These are phyloP conservation scores for Kodamaea neixiangensis DNA, from an alignment of 805 yeast genomes.

Conservation along the genomic window DNA sequence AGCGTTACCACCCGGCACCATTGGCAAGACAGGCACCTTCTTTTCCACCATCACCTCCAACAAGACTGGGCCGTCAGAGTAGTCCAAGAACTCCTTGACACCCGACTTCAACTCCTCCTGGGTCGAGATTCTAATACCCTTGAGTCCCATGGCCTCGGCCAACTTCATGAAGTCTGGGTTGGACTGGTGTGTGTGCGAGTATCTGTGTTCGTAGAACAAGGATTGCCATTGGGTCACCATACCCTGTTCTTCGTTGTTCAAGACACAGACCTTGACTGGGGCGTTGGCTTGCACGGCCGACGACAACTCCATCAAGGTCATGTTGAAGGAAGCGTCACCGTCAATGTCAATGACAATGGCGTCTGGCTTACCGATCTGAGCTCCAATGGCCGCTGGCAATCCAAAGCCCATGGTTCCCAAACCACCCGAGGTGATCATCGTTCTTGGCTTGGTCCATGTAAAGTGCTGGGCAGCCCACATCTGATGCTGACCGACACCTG, in stretches of 20 bases:
- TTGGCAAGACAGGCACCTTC: conserved; percentile 95
- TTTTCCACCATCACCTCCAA: conserved; percentile 88
- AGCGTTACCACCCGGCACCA: conserved; percentile 97
- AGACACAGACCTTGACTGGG: conserved; percentile 84
- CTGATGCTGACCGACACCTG: conserved; percentile 99
- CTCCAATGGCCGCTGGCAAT: conserved; percentile 97
- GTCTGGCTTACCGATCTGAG: conserved; percentile 94
- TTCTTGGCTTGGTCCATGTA: conserved; percentile 90
- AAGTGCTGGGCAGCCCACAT: conserved; percentile 99
- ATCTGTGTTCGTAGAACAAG: conserved; percentile 93
- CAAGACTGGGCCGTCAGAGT: conserved; percentile 78
- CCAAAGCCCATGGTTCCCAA: conserved; percentile 99
- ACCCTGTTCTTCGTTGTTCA: conserved; percentile 98
- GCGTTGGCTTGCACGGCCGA: conserved; percentile 93
- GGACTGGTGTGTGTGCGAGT: conserved; percentile 94
- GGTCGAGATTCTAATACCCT: conserved; percentile 71
- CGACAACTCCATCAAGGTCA: conserved; percentile 91
- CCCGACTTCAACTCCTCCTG: conserved; percentile 60
- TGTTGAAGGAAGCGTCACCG: conserved; percentile 98
- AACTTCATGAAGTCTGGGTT: conserved; percentile 93
- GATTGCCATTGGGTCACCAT: conserved; percentile 99
- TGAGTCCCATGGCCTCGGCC: conserved; percentile 92
- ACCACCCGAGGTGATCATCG: conserved; percentile 98
- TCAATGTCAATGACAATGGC: conserved; percentile 95
- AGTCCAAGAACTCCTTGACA: conserved; percentile 65